Base-by-base conservation (phyloP, 768 basidiomycete species). In the Leccinum ochraceum region DNA sequence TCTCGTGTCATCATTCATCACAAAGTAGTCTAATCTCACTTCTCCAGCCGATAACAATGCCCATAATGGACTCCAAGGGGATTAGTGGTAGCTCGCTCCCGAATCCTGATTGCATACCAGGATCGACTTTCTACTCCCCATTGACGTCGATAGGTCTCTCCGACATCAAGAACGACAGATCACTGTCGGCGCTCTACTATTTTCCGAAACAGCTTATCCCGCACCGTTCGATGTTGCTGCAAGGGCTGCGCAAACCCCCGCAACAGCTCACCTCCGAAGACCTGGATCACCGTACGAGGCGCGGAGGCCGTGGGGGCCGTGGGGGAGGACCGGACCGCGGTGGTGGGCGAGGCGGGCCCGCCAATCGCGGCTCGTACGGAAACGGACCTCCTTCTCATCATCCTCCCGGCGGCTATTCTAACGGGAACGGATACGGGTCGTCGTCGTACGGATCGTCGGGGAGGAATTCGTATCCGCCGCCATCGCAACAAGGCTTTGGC, bases 41-140 rank as follows among this genome's bases (percentile, higher is more conserved):
- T 53, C 50, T 63, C 4, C 69, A 98, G 97, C 88, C 92, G 26
- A 78, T 92, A 44, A 75, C 80, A 0, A 80, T 99, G 53, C 87
- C 95, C 64, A 71, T 80, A 13, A 81, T 80, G 44, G 75, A 86
- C 26, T 93, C 90, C 65, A 83, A 83, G 61, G 94, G 95, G 26
- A 85, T 96, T 54, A 88, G 81, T 60, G 97, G 97, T 10, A 80
- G 81, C 42, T 84, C 94, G 36, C 76, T 93, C 20, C 87, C 92
- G 16, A 93, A 95, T 73, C 90, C 94, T 17, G 86, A 88, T 58
- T 95, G 90, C 68, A 83, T 98, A 13, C 97, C 97, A 3, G 93
- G 94, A 55, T 91, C 95, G 6, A 96, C 93, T 0, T 95, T 92
- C 72, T 86, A 87, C 66, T 85, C 84, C 34, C 94, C 92, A 9